Evolutionary conservation across 2,329 filamentous ascomycete genomes (phyloP), one percentile per base, ranked within the genome.

Genomic region (Penicillium capsulatum): DNA sequence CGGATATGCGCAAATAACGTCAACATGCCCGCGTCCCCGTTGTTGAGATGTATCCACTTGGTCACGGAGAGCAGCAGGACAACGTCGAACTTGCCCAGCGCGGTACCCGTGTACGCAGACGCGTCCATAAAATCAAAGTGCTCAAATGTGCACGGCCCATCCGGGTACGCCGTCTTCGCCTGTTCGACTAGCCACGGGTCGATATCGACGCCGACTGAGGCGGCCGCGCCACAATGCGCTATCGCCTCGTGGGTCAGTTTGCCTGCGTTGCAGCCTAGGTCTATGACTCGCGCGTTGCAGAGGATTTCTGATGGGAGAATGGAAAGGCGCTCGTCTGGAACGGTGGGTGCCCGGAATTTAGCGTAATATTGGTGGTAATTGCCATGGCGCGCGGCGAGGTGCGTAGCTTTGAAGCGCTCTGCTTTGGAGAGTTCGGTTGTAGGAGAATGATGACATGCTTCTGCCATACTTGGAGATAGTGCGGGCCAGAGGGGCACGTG

Each of bases 281-380:
- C 51, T 46, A 54, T 43, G 33, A 54, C 51, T 36, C 51, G 50
- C 11, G 51, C 51, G 9, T 50, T 34, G 38, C 36, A 50, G 36
- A 54, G 51, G 29, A 54, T 46, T 8, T 53, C 48, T 45, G 50
- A 38, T 36, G 51, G 51, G 8, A 54, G 45, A 42, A 53, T 51
- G 14, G 50, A 54, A 44, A 54, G 51, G 14, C 50, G 50, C 36
- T 54, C 51, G 28, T 54, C 51, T 7, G 50, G 51, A 24, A 54
- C 42, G 5, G 45, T 53, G 22, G 51, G 48, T 4, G 50, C 50
- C 16, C 51, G 50, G 40, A 54, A 54, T 27, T 54, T 53, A 17
- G 50, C 14, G 28, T 54, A 54, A 36, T 54, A 54, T 51, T 53
- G 51, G 42, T 54, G 51, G 39, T 54, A 54, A 27, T 54, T 54